phyloP scores from a whole-genome alignment of 352 stramenopile genomes.

The Phytophthora vignae region DNA sequence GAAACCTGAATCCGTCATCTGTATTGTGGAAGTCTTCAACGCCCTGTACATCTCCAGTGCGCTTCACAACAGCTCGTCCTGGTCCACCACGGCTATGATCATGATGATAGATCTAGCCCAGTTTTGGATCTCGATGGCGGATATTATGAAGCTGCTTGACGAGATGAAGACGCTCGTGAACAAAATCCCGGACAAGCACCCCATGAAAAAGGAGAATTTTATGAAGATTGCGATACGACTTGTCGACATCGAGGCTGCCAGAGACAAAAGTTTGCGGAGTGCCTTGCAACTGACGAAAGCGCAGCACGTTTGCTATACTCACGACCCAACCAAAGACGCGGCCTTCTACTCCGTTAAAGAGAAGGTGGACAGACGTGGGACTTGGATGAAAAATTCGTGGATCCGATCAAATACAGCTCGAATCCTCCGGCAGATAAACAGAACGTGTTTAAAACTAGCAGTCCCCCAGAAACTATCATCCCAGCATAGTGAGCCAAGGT shows the following conservation, averaged over 20 bases:
- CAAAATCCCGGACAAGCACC: background rate
- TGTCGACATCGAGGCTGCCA: background rate
- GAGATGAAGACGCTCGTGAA: background rate
- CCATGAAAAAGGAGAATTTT: background rate
- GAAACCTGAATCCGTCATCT: slow-evolving; percentile 28
- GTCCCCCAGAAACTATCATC: background rate
- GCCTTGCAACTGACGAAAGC: background rate
- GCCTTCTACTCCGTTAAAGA: background rate
- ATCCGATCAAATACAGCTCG: background rate
- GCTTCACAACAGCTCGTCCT: slow-evolving; percentile 29
- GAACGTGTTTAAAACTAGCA: background rate
- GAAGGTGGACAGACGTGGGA: background rate
- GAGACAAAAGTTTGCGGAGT: background rate
- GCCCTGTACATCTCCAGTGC: slow-evolving; percentile 35
- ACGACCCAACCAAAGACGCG: background rate
- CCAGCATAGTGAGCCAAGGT: too few species aligned
- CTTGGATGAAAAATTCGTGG: background rate
- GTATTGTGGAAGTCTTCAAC: slow-evolving; percentile 43
- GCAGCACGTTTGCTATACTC: background rate
- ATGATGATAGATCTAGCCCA: background rate
- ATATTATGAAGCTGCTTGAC: background rate
- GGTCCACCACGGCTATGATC: background rate
- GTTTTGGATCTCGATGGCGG: slow-evolving; percentile 1
- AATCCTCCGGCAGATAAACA: background rate
- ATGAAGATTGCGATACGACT: background rate